Conservation (phyloP, 2,329 filamentous ascomycete genomes). For the Aspergillus fumigatus region DNA sequence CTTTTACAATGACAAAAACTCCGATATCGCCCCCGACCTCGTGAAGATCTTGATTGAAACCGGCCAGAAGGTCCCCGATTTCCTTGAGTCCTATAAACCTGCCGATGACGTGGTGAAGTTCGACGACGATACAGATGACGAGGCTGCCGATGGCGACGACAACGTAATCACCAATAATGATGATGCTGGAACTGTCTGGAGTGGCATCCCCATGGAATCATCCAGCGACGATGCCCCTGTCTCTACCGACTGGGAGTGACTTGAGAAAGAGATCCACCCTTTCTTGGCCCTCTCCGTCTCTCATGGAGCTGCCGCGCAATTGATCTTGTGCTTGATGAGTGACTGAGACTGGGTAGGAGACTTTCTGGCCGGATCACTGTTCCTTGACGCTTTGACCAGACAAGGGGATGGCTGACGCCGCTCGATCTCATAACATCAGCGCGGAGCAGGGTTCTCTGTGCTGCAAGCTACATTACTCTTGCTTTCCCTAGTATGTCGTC, state of each 20-base stretch:
- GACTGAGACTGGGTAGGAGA: neutral
- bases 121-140: slow-evolving; percentile 51
- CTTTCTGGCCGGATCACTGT: neutral
- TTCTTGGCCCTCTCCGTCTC: neutral
- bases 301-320: neutral
- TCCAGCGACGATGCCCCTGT: slow-evolving; percentile 5
- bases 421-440: neutral
- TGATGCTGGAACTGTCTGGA: slow-evolving; percentile 14
- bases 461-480: neutral
- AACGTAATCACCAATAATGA: neutral
- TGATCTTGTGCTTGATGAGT: neutral
- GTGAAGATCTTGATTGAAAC: slow-evolving; percentile 80
- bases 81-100: slow-evolving; percentile 60
- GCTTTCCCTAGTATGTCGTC: neutral
- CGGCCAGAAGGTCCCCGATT: slow-evolving; percentile 74
- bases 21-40: slow-evolving; percentile 66
- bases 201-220: slow-evolving; percentile 9
- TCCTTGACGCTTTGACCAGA: neutral
- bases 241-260: neutral
- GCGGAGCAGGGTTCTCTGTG: neutral
- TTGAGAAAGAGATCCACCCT: neutral
- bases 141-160: slow-evolving; percentile 22
- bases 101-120: slow-evolving; percentile 41
- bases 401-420: neutral
- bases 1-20: slow-evolving; percentile 77